Evolutionary conservation across 345 rosid genomes (phyloP), one percentile per base, ranked within the genome.

Genomic region (Lepidium didymum): DNA sequence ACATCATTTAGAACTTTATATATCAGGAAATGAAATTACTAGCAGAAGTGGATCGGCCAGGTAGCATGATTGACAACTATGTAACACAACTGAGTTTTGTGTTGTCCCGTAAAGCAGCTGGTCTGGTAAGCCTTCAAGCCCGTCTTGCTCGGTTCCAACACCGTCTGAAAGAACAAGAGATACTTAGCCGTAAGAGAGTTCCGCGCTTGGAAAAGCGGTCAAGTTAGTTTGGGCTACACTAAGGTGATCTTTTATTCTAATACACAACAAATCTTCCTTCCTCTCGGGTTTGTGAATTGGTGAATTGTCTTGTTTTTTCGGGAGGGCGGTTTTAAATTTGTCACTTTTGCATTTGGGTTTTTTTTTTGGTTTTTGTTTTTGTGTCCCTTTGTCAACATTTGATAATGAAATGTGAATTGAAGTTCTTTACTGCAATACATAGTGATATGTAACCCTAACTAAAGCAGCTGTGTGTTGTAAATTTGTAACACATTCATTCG

Each of bases 101-200:
- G 65, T 91, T 94, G 42, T 94, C 99, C 1, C 92, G 97, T 75
- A 94, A 94, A 80, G 99, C 97, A 63, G 99, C 96, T 23, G 85
- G 92, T 56, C 76, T 90, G 46, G 96, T 86, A 23, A 86, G 95
- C 63, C 97, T 94, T 60, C 97, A 91, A 75, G 95, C 99, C 43
- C 92, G 97, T 56, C 95, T 94, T 52, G 92, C 99, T 46, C 85
- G 95, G 77, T 91, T 94, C 82, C 99, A 91, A 74, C 97, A 94
- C 78, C 90, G 97, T 59, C 81, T 94, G 27, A 91, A 89, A 78
- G 96, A 94, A 69, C 95, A 86, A 70, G 99, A 94, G 83, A 86
- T 88, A 42, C 96, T 89, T 45, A 86, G 91, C 70, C 83, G 92
- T 73, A 91, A 91, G 82, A 85, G 94, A 82, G 84, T 87, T 70